Evolutionary conservation across 805 yeast genomes (phyloP), one percentile per base, ranked within the genome.

Genomic region (Starmerella potacharoeniae): DNA sequence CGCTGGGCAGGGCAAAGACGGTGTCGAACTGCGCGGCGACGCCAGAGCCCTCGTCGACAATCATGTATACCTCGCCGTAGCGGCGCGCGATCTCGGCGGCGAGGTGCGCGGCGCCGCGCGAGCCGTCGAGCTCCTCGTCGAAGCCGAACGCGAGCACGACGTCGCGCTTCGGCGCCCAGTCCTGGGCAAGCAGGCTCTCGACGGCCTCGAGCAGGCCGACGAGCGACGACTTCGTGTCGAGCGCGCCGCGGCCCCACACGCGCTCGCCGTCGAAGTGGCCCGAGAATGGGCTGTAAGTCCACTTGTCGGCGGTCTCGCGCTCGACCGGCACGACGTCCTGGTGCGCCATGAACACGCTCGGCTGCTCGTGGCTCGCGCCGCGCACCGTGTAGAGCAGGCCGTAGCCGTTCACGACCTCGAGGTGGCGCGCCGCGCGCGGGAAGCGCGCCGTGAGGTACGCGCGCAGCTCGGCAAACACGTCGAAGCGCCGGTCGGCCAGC

Each of bases 281-380:
- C 16, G 74, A 66, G 55, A 80, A 84, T 3, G 95, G 95, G 10
- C 81, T 82, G 64, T 79, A 73, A 0, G 70, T 69, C 95, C 95
- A 86, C 54, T 77, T 72, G 31, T 65, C 68, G 52, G 74, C 67
- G 0, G 88, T 80, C 34, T 60, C 77, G 13, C 68, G 66, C 61
- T 81, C 84, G 9, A 84, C 83, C 1, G 95, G 95, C 29, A 86
- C 95, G 5, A 83, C 86, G 64, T 86, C 95, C 66, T 79, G 84
- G 66, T 86, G 95, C 1, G 91, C 90, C 63, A 84, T 78, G 51
- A 85, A 71, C 68, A 86, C 64, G 31, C 82, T 61, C 13, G 95
- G 95, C 65, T 83, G 81, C 4, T 66, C 55, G 10, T 62, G 40
- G 49, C 77, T 64, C 5, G 77, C 66, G 5, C 95, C 93, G 56